phyloP scores from a whole-genome alignment of 257 asterid species.

The Solanum corneliomulleri region DNA sequence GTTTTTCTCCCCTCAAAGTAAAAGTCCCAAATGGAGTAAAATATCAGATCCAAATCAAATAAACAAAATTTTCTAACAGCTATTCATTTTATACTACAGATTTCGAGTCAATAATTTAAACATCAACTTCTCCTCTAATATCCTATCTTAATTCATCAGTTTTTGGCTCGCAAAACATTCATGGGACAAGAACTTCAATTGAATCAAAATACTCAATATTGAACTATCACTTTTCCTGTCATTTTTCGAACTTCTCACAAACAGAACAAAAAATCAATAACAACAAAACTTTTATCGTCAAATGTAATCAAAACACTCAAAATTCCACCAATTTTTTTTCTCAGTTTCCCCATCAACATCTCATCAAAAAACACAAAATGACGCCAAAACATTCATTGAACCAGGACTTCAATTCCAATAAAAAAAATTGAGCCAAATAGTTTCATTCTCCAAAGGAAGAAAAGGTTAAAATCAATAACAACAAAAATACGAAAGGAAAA shows the following conservation, averaged over 20 bases:
- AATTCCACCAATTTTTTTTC: background rate
- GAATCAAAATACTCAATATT: background rate
- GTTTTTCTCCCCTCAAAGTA: background rate
- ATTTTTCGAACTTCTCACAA: background rate
- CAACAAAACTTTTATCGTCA: background rate
- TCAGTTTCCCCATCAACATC: background rate
- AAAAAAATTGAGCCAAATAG: background rate
- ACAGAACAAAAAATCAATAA: background rate
- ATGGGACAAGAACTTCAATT: background rate
- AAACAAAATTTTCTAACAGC: background rate
- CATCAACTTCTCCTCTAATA: background rate
- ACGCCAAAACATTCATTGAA: background rate
- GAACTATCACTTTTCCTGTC: background rate
- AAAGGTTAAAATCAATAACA: background rate
- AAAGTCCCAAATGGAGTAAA: background rate
- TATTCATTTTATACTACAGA: background rate
- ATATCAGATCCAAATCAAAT: background rate
- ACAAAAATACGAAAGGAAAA: background rate
- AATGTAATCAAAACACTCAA: background rate
- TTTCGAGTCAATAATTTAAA: background rate
- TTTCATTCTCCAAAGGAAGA: background rate
- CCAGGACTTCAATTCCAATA: background rate
- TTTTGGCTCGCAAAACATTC: background rate
- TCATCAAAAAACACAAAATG: background rate
- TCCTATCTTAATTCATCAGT: background rate